These are phyloP conservation scores for Paraleonurus japonicus DNA, from an alignment of 257 asterid genomes.

Conservation along the genomic window DNA sequence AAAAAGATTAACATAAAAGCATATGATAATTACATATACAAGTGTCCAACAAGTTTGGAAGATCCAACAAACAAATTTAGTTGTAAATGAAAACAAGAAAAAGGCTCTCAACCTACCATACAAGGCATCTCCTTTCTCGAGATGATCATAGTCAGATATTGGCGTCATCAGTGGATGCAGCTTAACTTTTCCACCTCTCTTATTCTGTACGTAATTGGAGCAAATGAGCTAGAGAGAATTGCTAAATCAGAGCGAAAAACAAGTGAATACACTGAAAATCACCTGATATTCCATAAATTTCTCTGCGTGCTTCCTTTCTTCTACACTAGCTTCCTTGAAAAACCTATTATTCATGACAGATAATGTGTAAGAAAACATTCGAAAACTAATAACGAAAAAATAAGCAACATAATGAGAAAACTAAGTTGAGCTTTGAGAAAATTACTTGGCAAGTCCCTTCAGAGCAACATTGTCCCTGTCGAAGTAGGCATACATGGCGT, in stretches of 20 bases:
- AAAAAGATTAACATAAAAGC: constrained; percentile 3
- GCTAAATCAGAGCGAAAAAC: neutral
- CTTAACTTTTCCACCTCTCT: constrained; percentile 28
- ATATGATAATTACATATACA: neutral
- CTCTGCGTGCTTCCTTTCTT: constrained; percentile 66
- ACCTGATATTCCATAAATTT: constrained; percentile 69
- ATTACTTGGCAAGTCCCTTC: constrained; percentile 60
- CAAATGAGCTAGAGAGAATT: neutral
- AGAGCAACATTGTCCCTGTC: constrained; percentile 69
- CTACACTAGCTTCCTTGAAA: constrained; percentile 60
- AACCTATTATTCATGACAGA: constrained; percentile 36
- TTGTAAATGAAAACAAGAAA: neutral
- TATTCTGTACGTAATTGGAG: constrained; percentile 20
- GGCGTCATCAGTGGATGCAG: constrained; percentile 22
- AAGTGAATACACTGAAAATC: neutral
- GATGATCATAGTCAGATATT: constrained; percentile 23
- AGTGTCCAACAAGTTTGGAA: neutral
- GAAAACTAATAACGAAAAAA: neutral
- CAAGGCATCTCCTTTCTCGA: constrained; percentile 27
- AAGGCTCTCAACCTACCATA: constrained; percentile 14
- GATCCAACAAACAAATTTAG: neutral
- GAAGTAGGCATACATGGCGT: constrained; percentile 65
- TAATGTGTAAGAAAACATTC: neutral
- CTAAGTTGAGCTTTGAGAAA: constrained; percentile 4
- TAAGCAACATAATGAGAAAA: neutral